Base-by-base conservation (phyloP, 106 monocot species). In the Dioscorea dumetorum region DNA sequence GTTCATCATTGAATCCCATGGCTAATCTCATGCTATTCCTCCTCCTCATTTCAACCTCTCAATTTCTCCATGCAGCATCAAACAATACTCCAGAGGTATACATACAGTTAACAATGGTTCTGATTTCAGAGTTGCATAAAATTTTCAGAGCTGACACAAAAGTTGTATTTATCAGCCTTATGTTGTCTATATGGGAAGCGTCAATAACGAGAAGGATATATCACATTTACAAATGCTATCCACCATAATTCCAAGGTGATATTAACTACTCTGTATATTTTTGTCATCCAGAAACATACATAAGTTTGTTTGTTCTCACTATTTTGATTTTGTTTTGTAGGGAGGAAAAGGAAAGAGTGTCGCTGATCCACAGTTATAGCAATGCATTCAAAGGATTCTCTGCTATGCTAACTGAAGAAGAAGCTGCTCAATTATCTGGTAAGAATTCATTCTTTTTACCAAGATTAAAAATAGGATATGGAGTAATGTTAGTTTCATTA, bases 361-460 rank as follows among this genome's bases (percentile, higher is more conserved):
- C 68, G 18, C 69, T 89, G 34, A 82, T 77, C 35, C 95, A 89
- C 15, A 92, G 81, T 66, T 97, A 86, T 71, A 75, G 60, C 59
- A 79, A 97, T 76, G 88, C 86, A 64, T 79, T 97, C 66, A 85
- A 76, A 61, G 95, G 95, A 12, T 97, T 97, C 82, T 84, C 95
- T 20, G 91, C 95, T 50, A 77, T 82, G 82, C 88, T 97, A 51
- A 97, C 81, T 8, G 72, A 84, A 50, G 64, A 82, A 72, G 95
- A 97, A 82, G 95, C 91, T 50, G 53, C 61, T 50, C 24, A 64
- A 53, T 70, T 97, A 72, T 89, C 95, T 60, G 77, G 93, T 86
- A 65, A 60, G 64, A 57, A 22, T 48, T 18, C 19, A 54, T 66
- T 57, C 34, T 54, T 33, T 22, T 20, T 24, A 12, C 2, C 12